Evolutionary conservation across 495 filamentous ascomycete species (phyloP), one percentile per base, ranked within the genome.

Genomic region (Xylaria curta): DNA sequence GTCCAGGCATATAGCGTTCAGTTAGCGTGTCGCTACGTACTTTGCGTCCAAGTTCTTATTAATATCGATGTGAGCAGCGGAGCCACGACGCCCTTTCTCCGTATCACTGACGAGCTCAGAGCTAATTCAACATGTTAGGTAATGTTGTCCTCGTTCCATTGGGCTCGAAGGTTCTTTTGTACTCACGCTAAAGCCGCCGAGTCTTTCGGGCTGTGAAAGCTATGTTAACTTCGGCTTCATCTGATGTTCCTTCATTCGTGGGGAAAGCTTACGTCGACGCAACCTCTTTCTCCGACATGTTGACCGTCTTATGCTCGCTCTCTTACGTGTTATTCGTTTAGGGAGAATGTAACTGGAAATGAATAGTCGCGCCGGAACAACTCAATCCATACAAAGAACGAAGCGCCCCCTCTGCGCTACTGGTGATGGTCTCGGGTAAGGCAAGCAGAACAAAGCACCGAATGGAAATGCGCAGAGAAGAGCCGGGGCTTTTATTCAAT

Each of bases 21-120:
- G 19, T 53, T 28, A 44, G 19, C 42, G n/a, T 13, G n/a, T 28
- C 13, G 68, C 33, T 19, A 77, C 83, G 47, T 77, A 87, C 87
- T 81, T 86, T 28, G 82, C 87, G 31, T 83, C 82, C 5, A 82
- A 68, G 71, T 89, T 88, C 59, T 82, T 81, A 74, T 87, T 86
- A 65, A 88, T 72, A 68, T 87, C 84, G 63, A 87, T 76, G 54
- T 84, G 78, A 58, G 83, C 80, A 47, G 73, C 74, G 49, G 64
- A 31, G n/a, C 71, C 68, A 19, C 53, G 69, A 7, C 49, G 66
- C 17, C 74, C 77, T 38, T 69, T 78, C 47, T 79, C 75, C 5
- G 72, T 62, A 21, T 70, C 68, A 15, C 12, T 7, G 46, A 26
- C 65, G 28, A 19, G 13, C 49, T 67, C 47, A n/a, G 68, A 21